Conservation (phyloP, 1,284 basidiomycete genomes). For the Marasmius tenuissimus region DNA sequence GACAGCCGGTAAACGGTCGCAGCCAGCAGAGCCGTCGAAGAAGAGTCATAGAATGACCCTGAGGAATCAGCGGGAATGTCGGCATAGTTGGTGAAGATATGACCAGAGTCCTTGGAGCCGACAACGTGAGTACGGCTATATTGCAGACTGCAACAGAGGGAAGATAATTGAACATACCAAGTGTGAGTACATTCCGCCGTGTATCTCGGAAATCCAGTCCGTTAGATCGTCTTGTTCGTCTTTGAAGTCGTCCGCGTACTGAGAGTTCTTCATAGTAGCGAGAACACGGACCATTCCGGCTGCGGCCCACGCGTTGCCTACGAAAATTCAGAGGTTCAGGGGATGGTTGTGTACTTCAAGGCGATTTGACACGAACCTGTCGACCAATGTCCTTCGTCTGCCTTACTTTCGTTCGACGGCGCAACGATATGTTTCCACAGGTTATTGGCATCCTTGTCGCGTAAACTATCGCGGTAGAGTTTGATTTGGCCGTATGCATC, state of each 20-base stretch:
- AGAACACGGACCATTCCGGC: conserved; percentile 85
- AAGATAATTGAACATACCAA: conserved; percentile 34
- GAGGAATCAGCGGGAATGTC: conserved; percentile 39
- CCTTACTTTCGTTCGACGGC: neutral
- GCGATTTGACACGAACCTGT: neutral
- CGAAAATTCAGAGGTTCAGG: neutral
- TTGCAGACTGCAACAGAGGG: neutral
- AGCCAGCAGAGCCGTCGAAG: conserved; percentile 77
- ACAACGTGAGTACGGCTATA: neutral
- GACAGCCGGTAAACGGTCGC: conserved; percentile 74
- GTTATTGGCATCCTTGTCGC: conserved; percentile 44
- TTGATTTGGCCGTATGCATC: conserved; percentile 79
- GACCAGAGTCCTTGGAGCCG: conserved; percentile 42
- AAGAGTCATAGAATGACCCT: conserved; percentile 70
- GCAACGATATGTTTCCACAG: conserved; percentile 70
- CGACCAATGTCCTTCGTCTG: conserved; percentile 2
- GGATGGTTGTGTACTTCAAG: neutral
- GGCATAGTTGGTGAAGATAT: conserved; percentile 78
- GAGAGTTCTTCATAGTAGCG: conserved; percentile 68
- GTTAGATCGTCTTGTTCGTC: conserved; percentile 60
- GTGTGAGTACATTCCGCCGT: conserved; percentile 65
- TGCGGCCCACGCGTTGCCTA: conserved; percentile 85
- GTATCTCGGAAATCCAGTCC: conserved; percentile 73
- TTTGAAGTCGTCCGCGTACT: conserved; percentile 49
- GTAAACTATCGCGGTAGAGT: conserved; percentile 71